phyloP scores from a whole-genome alignment of 768 basidiomycete genomes.

The Phlebiopsis gigantea region DNA sequence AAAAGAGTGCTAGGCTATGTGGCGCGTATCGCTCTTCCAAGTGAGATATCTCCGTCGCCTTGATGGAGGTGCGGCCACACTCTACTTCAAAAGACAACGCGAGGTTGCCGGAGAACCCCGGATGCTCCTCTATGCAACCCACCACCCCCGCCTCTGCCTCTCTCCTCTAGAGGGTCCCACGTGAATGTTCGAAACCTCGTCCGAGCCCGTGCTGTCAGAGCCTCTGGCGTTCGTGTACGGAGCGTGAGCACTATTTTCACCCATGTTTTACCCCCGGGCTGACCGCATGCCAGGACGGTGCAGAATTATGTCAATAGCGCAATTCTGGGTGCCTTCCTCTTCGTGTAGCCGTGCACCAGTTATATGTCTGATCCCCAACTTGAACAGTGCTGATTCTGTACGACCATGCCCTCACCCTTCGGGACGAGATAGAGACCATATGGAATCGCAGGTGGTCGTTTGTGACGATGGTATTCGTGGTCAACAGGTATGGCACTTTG shows the following conservation, averaged over 20 bases:
- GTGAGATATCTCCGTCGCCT: no score
- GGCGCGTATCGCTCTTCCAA: no score
- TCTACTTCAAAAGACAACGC: no score
- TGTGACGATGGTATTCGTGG: conserved; percentile 3
- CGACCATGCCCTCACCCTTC: conserved; percentile 16
- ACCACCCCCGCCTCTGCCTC: no score
- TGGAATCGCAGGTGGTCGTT: not conserved
- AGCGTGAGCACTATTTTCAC: not conserved
- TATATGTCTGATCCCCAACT: not conserved
- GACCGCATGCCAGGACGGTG: not conserved
- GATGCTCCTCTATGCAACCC: no score
- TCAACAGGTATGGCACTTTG: conserved; percentile 7
- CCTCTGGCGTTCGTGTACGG: not conserved
- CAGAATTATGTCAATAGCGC: not conserved
- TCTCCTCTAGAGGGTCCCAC: no score
- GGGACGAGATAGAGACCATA: conserved; percentile 1
- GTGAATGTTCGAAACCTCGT: no score
- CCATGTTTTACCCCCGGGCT: no score
- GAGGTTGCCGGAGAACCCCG: no score
- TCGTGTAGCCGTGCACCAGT: not conserved
- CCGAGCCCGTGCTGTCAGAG: not conserved
- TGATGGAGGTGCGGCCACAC: no score
- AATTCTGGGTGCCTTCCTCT: not conserved
- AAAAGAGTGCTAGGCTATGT: no score
- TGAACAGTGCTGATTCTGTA: conserved; percentile 16